These are phyloP conservation scores for Chlorella sp. DNA, from an alignment of 139 green algal species.

Conservation along the genomic window DNA sequence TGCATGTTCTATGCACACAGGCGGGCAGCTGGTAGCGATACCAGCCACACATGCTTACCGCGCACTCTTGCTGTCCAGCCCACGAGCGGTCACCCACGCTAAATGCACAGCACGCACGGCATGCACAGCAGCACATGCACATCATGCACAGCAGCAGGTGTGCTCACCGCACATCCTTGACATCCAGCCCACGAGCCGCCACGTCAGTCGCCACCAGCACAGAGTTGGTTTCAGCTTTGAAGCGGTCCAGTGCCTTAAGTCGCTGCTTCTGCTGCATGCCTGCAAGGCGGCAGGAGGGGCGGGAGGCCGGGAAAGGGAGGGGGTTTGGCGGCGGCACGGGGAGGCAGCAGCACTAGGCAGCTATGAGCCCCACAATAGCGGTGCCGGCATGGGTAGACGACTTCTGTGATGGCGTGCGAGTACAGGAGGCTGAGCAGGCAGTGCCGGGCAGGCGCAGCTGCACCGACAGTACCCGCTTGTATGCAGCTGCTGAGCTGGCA, in stretches of 20 bases:
- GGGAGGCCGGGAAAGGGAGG: not conserved
- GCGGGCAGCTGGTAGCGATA: slow-evolving; percentile 97
- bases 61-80: not conserved
- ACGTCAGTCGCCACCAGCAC: slow-evolving; percentile 97
- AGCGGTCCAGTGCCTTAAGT: slow-evolving; percentile 94
- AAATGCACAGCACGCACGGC: not conserved
- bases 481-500: no score
- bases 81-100: not conserved
- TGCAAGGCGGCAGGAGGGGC: slow-evolving; percentile 4
- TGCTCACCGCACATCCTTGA: slow-evolving; percentile 69
- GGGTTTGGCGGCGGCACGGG: not conserved
- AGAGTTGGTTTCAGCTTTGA: slow-evolving; percentile 69
- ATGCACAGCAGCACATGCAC: not conserved
- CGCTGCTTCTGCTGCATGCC: slow-evolving; percentile 95
- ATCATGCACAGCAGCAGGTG: not conserved
- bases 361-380: no score
- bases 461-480: no score
- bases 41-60: slow-evolving; percentile 56
- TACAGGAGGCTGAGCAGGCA: no score
- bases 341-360: no score
- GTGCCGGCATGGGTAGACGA: no score
- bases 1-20: slow-evolving; percentile 91
- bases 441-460: no score
- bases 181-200: slow-evolving; percentile 93
- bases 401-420: no score